A percentile compares a stretch with the other conserved stretches of the same genome.
Evolutionary conservation across 2,329 filamentous ascomycete species (phyloP).

Genomic region (Lecanicillium sp.): DNA sequence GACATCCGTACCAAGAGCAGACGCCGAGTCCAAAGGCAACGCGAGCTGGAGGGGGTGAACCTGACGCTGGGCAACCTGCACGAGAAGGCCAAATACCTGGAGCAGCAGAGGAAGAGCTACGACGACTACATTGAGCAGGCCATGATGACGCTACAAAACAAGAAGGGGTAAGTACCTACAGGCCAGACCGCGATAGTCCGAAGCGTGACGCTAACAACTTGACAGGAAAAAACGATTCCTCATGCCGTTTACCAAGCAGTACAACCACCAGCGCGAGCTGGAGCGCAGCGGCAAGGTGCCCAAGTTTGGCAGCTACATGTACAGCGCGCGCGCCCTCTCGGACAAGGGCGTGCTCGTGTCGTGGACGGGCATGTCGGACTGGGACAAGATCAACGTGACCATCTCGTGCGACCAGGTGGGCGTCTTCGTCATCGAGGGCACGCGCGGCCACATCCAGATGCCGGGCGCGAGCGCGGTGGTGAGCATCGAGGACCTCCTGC

Average conservation of each 20-base stretch:
- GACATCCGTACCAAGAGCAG: conserved; percentile 97
- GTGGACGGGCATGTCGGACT: conserved; percentile 84
- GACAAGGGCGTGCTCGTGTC: conserved; percentile 91
- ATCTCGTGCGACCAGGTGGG: conserved; percentile 93
- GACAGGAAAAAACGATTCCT: conserved; percentile 81
- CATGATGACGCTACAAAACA: conserved; percentile 93
- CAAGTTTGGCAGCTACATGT: conserved; percentile 97
- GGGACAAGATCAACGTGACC: conserved; percentile 88
- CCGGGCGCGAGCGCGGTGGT: conserved; percentile 86
- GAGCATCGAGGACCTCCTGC: conserved; percentile 85
- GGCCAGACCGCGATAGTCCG: background rate
- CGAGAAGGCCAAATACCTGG: conserved; percentile 85
- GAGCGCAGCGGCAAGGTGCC: conserved; percentile 88
- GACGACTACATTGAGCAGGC: conserved; percentile 99
- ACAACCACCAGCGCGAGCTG: conserved; percentile 95
- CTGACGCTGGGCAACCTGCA: conserved; percentile 69
- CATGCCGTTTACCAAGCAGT: conserved; percentile 95
- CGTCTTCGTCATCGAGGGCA: conserved; percentile 87
- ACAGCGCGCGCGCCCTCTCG: conserved; percentile 78
- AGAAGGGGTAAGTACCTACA: conserved; percentile 64
- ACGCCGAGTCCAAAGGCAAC: conserved; percentile 81
- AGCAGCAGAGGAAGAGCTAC: conserved; percentile 93
- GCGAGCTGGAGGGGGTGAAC: conserved; percentile 79
- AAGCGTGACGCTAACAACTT: conserved; percentile 14
- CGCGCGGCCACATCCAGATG: conserved; percentile 88